Conservation (phyloP, 495 filamentous ascomycete species). For the Achaetomiella virescens region DNA sequence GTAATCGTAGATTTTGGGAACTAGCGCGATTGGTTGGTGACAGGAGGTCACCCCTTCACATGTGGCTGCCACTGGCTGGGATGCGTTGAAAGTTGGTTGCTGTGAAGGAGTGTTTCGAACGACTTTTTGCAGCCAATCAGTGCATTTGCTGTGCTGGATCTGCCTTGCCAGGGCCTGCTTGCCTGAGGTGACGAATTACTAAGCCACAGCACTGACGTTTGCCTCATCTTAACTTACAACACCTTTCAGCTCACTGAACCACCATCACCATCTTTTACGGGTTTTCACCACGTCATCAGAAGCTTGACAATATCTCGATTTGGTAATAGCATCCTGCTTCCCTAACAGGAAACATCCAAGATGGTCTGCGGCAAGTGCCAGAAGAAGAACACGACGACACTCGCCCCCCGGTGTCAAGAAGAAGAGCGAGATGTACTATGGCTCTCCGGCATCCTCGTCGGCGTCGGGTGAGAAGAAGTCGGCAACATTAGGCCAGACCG, state of each 20-base stretch:
- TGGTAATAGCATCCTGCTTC: background rate
- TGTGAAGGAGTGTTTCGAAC: no score
- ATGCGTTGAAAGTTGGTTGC: no score
- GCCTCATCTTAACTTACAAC: no score
- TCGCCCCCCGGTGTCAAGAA: slow-evolving; percentile 66
- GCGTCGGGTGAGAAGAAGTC: slow-evolving; percentile 34
- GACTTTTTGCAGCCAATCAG: no score
- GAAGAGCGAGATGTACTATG: slow-evolving; percentile 67
- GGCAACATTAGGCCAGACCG: slow-evolving; percentile 51
- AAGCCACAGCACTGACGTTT: no score
- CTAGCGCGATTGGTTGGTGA: background rate
- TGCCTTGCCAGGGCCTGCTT: no score
- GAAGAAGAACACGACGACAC: slow-evolving; percentile 56
- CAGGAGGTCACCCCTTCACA: background rate
- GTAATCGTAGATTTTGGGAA: background rate
- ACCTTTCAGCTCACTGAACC: background rate
- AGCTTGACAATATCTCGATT: no score
- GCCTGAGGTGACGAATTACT: no score
- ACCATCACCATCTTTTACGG: background rate
- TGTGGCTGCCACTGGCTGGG: no score
- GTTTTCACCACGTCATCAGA: no score
- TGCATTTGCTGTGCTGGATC: no score
- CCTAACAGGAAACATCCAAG: slow-evolving; percentile 8
- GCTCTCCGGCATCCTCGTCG: slow-evolving; percentile 49
- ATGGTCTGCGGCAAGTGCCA: slow-evolving; percentile 70